These are phyloP conservation scores for Thamnidium elegans DNA, from an alignment of 192 early-diverging fungal genomes.

Conservation along the genomic window DNA sequence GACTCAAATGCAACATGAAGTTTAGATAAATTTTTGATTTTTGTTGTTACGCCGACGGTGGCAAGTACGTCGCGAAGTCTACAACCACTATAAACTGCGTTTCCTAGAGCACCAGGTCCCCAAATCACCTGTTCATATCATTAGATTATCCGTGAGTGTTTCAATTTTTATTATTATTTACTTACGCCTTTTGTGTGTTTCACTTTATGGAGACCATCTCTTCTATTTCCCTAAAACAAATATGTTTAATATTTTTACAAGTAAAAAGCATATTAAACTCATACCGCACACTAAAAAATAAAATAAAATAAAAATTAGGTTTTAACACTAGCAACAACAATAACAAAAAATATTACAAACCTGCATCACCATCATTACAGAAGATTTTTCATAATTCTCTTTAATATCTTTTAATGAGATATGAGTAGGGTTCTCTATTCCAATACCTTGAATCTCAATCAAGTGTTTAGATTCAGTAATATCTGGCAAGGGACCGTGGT, in stretches of 20 bases:
- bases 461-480: slow-evolving; percentile 54
- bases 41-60: slow-evolving; percentile 51
- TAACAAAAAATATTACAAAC: slow-evolving; percentile 5
- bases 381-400: slow-evolving; percentile 43
- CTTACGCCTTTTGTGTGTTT: slow-evolving; percentile 70
- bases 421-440: neutral
- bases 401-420: slow-evolving; percentile 54
- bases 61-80: slow-evolving; percentile 72
- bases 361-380: slow-evolving; percentile 53
- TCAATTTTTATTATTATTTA: neutral
- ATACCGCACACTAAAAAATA: slow-evolving; percentile 71
- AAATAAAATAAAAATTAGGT: neutral
- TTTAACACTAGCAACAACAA: neutral
- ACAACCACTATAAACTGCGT: slow-evolving; percentile 78
- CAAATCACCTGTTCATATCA: slow-evolving; percentile 57
- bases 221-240: slow-evolving; percentile 60
- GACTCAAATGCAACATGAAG: slow-evolving; percentile 65
- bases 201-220: slow-evolving; percentile 73
- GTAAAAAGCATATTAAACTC: too few relatives aligned
- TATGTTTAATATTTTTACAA: too few relatives aligned
- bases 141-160: neutral
- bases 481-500: slow-evolving; percentile 86
- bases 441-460: slow-evolving; percentile 55
- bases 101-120: slow-evolving; percentile 74
- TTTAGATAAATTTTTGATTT: slow-evolving; percentile 44